Conservation (phyloP, 352 stramenopile genomes). For the Paralagenidium karlingii region DNA sequence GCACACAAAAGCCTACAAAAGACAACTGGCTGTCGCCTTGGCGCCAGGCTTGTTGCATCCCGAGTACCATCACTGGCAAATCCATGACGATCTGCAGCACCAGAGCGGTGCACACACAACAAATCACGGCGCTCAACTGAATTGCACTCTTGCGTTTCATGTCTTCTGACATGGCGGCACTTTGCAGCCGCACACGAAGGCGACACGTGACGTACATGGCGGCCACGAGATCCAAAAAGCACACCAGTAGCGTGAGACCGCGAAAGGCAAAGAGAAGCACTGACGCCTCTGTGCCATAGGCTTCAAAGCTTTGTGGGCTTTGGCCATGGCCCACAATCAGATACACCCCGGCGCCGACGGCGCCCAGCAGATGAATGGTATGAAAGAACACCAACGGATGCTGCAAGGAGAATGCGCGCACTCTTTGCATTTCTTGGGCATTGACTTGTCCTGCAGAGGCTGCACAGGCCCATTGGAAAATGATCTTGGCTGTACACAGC, state of each 20-base stretch:
- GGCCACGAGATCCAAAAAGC: conserved; percentile 26
- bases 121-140: conserved; percentile 54
- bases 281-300: conserved; percentile 8
- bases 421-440: conserved; percentile 27
- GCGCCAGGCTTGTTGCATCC: conserved; percentile 12
- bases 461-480: conserved; percentile 53
- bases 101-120: conserved; percentile 22
- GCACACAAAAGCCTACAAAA: conserved; percentile 17
- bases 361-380: conserved; percentile 28
- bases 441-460: conserved; percentile 35
- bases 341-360: conserved; percentile 17
- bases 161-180: conserved; percentile 52
- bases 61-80: conserved; percentile 17
- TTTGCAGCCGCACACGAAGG: conserved; percentile 26
- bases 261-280: conserved; percentile 20
- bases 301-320: conserved; percentile 9
- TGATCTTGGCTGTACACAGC: conserved; percentile 48
- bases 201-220: conserved; percentile 29
- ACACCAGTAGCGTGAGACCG: conserved; percentile 25
- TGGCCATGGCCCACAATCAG: conserved; percentile 11
- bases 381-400: conserved; percentile 51
- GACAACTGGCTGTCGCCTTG: conserved; percentile 13
- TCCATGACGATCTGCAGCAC: conserved; percentile 42
- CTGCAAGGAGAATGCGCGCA: conserved; percentile 26
- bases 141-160: conserved; percentile 65